Conservation (phyloP, 257 asterid species). For the Haberlea rhodopensis region DNA sequence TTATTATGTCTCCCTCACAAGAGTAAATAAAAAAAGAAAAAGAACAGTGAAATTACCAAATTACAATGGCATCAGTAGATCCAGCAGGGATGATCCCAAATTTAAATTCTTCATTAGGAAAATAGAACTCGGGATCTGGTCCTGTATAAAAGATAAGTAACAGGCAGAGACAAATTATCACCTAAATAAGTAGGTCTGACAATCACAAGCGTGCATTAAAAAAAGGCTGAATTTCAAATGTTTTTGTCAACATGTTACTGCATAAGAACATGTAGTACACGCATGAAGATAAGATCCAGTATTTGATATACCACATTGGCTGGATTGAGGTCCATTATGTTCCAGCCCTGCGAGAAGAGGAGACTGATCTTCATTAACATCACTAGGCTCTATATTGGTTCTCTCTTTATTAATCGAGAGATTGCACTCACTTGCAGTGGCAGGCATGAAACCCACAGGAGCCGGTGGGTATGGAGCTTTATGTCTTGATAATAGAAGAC, state of each 20-base stretch:
- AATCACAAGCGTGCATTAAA: slow-evolving; percentile 10
- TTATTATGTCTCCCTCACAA: neutral
- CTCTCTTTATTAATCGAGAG: slow-evolving; percentile 37
- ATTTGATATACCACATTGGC: slow-evolving; percentile 49
- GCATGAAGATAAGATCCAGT: slow-evolving; percentile 17
- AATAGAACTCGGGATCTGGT: slow-evolving; percentile 51
- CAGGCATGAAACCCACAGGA: slow-evolving; percentile 44
- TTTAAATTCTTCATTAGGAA: slow-evolving; percentile 75
- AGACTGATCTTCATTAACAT: slow-evolving; percentile 48
- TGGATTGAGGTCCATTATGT: slow-evolving; percentile 34
- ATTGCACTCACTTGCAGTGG: slow-evolving; percentile 38
- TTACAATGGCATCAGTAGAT: slow-evolving; percentile 93
- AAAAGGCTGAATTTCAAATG: slow-evolving; percentile 19
- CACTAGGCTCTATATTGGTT: slow-evolving; percentile 40
- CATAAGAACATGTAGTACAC: neutral
- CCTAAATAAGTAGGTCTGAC: neutral
- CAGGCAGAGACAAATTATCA: slow-evolving; percentile 23
- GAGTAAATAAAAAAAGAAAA: slow-evolving; percentile 22
- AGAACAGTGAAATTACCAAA: slow-evolving; percentile 55
- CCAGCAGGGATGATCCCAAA: slow-evolving; percentile 98
- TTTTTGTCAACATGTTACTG: slow-evolving; percentile 18
- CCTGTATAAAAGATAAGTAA: slow-evolving; percentile 40
- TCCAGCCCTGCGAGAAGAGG: slow-evolving; percentile 64
- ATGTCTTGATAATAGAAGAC: slow-evolving; percentile 82
- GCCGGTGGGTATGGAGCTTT: slow-evolving; percentile 77